phyloP scores from a whole-genome alignment of 352 stramenopile genomes.

The Pythium grandisporangium region DNA sequence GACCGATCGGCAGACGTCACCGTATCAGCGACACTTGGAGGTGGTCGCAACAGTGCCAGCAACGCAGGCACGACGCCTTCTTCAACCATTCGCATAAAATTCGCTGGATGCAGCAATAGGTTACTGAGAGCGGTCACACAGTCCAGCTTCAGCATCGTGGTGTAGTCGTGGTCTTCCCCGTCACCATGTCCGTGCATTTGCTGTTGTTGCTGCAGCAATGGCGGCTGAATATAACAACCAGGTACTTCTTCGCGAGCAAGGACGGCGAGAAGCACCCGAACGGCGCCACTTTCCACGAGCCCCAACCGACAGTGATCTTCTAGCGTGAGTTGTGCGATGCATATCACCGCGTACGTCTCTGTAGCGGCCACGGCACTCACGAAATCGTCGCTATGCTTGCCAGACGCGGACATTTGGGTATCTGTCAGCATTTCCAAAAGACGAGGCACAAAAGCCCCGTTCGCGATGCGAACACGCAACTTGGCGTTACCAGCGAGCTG shows the following conservation, averaged over 20 bases:
- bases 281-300: constrained; percentile 54
- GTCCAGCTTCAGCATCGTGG: constrained; percentile 61
- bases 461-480: constrained; percentile 35
- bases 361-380: constrained; percentile 68
- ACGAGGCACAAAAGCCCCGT: constrained; percentile 36
- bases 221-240: too few species aligned
- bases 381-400: too few species aligned
- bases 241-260: constrained; percentile 19
- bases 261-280: constrained; percentile 40
- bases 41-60: constrained; percentile 38
- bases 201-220: constrained; percentile 6
- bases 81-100: constrained; percentile 67
- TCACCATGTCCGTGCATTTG: background rate
- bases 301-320: constrained; percentile 54
- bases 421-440: constrained; percentile 15
- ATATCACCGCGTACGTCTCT: constrained; percentile 53
- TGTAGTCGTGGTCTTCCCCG: constrained; percentile 1
- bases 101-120: constrained; percentile 72
- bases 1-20: too few species aligned
- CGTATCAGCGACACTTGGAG: constrained; percentile 27
- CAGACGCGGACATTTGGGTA: background rate
- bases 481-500: constrained; percentile 57
- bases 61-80: constrained; percentile 69
- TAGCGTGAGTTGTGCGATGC: constrained; percentile 62
- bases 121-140: constrained; percentile 77